A percentile compares a stretch with the other conserved stretches of the same genome.
phyloP scores from a whole-genome alignment of 805 yeast genomes.

The Isabelozyma rhagii region DNA sequence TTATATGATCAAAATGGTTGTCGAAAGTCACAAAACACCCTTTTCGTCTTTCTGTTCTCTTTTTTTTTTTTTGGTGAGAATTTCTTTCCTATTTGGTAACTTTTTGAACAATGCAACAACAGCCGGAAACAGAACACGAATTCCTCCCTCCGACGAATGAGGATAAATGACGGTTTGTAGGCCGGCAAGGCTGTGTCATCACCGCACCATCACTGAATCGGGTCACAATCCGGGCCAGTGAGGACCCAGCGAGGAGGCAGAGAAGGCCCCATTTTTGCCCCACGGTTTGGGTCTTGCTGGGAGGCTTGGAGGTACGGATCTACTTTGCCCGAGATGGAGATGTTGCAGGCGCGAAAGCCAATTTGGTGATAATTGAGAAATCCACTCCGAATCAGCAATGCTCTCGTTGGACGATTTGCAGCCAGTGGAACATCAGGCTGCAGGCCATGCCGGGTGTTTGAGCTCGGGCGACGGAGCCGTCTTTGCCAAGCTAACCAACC shows the following conservation, averaged over 20 bases:
- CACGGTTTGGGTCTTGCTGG: too few species aligned
- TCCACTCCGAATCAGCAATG: not conserved
- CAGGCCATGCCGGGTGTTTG: constrained; percentile 86
- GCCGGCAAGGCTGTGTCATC: too few species aligned
- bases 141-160: not conserved
- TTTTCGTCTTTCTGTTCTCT: not conserved
- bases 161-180: too few species aligned
- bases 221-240: too few species aligned
- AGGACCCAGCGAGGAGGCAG: too few species aligned
- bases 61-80: not conserved
- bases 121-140: not conserved
- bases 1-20: not conserved
- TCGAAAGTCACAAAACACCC: not conserved
- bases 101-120: not conserved
- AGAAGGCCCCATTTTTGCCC: too few species aligned
- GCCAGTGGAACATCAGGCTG: constrained; percentile 64
- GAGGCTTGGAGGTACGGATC: too few species aligned
- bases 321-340: too few species aligned
- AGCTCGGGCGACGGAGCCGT: constrained; percentile 57
- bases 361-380: too few species aligned
- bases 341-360: too few species aligned
- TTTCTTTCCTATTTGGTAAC: not conserved
- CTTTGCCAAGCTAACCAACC: constrained; percentile 65
- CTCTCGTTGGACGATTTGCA: constrained; percentile 1
- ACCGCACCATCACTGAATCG: too few species aligned